Evolutionary conservation across 306 rosid genomes (phyloP), one percentile per base, ranked within the genome.

Genomic region (Sicyos edulis): DNA sequence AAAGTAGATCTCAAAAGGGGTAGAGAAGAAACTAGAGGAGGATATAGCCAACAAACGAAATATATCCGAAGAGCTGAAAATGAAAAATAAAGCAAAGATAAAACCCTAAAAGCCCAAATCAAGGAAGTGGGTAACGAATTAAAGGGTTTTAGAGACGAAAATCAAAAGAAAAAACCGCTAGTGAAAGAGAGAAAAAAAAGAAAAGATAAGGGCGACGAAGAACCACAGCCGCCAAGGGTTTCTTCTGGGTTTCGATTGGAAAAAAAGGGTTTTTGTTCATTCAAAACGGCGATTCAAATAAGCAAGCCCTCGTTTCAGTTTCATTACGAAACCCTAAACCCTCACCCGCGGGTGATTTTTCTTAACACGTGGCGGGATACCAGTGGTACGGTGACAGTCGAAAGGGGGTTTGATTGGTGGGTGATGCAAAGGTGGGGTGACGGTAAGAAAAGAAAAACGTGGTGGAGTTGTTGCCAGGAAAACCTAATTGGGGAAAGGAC

Each of bases 211-310:
- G n/a, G n/a, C n/a, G 19, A 57, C 69, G 78, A 12, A 69, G 77
- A 72, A 74, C 74, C 81, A 82, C 95, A 90, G 96, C 98, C 98
- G 98, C 98, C 96, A 92, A 62, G 69, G 76, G 76, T 51, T 52
- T 71, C 58, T 69, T 47, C 62, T 55, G 75, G 92, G 96, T 96
- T 90, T 90, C 87, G 96, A 96, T 90, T 65, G 21, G 19, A 75
- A 87, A 63, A 63, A 63, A 68, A 90, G 98, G 96, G 96, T 82
- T 92, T 32, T 92, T 85, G 86, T 59, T 78, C 84, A 73, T 76
- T 82, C 86, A 58, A 85, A 88, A 90, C 85, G 87, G 91, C 85
- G 98, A 92, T 92, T 92, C 98, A 92, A 92, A 92, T 92, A n/a
- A n/a, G n/a, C n/a, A n/a, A 16, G 20, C 82, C 83, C 83, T 86